Base-by-base conservation (phyloP, 2,329 filamentous ascomycete genomes). In the Cordyceps cicadae region DNA sequence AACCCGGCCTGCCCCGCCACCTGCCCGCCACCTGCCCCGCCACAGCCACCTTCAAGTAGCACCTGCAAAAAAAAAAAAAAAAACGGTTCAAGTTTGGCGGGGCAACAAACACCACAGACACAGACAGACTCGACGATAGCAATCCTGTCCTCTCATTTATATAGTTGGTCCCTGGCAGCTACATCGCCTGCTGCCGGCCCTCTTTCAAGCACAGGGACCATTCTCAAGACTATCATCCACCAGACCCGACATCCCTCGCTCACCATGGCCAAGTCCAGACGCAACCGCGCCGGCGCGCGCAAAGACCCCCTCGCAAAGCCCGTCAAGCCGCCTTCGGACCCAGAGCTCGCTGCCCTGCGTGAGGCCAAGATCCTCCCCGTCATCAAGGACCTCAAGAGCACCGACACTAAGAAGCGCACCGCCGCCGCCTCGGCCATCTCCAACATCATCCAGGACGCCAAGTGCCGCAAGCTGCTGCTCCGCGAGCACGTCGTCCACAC, bases 401-500 rank as follows among this genome's bases (percentile, higher is more conserved):
- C 82, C 39, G 82, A 87, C 48, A 75, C 81, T 54, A 84, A 82
- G 69, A 79, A 78, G n/a, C 80, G 85, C 59, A 80, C 82, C 6
- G 70, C 80, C 2, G 86, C 86, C 12, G 84, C 86, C 8, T 73
- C 74, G 17, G 84, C 84, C 26, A 79, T 88, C 56, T 78, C 80
- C 62, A 86, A 83, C 71, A 80, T 87, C 56, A 81, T 88, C 55
- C 79, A 85, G 60, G 84, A 88, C 66, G 68, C 77, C 32, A 81
- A 77, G 65, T 87, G 83, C 67, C 79, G 86, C 64, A 88, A 87
- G 71, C 70, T 89, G 60, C 77, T 89, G 24, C 74, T 88, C 62
- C 77, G 85, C 24, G 86, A 89, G 71, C 83, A 87, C 70, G 77
- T 89, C 64, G 84, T 88, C 49, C 80, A 80, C 66, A 81, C 82